phyloP scores from a whole-genome alignment of 192 early-diverging fungal species.

The Funneliformis geosporum region DNA sequence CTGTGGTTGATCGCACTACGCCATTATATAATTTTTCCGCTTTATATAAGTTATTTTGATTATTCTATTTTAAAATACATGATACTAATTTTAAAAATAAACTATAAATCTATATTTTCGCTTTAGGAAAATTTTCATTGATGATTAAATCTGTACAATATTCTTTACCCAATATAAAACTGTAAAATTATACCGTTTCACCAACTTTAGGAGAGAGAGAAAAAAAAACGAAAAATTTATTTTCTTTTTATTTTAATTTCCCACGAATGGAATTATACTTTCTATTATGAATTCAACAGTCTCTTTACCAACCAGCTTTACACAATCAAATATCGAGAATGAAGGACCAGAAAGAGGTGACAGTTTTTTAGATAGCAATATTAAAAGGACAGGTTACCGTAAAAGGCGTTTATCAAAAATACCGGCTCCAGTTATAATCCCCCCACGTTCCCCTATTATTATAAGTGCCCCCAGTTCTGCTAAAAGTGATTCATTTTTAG shows the following conservation, averaged over 20 bases:
- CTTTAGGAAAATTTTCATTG: no score
- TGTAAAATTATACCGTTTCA: background rate
- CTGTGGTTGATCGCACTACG: no score
- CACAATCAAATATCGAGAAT: background rate
- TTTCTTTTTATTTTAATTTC: no score
- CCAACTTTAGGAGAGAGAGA: background rate
- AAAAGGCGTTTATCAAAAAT: conserved; percentile 22
- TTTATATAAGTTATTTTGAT: no score
- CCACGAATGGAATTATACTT: no score
- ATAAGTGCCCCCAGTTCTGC: background rate
- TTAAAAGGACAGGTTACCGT: background rate
- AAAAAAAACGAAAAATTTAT: background rate
- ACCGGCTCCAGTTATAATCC: conserved; percentile 23
- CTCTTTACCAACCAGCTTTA: background rate
- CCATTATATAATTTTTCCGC: no score
- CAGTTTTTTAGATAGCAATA: background rate
- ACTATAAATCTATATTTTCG: no score
- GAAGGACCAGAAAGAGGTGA: background rate
- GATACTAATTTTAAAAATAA: no score
- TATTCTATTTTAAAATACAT: no score
- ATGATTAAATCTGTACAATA: no score
- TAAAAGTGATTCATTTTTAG: conserved; percentile 19
- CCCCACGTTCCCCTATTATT: background rate
- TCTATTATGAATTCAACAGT: background rate
- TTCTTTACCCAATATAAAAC: background rate